Percentiles rank a stretch among this genome's conserved stretches.
phyloP scores from a whole-genome alignment of 371 early-diverging fungal genomes.

The Mucor velutinosus region DNA sequence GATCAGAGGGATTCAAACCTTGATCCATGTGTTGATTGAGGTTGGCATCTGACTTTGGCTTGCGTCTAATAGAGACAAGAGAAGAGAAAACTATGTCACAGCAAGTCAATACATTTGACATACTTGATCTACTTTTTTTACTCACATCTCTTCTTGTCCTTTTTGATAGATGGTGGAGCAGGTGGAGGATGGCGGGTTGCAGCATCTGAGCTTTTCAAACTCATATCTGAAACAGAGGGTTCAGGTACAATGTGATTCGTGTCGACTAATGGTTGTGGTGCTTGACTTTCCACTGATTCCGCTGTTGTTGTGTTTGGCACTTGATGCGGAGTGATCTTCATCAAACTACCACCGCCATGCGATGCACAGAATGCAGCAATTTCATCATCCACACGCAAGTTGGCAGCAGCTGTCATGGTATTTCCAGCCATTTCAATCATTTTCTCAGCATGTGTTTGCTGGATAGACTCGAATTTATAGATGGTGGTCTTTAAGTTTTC shows the following conservation, averaged over 20 bases:
- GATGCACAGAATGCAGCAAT: slow-evolving; percentile 26
- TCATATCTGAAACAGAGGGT: slow-evolving; percentile 20
- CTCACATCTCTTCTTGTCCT: slow-evolving; percentile 7
- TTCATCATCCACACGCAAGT: slow-evolving; percentile 29
- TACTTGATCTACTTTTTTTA: too few species aligned
- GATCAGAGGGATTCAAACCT: neutral
- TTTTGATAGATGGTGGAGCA: neutral
- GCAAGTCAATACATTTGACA: neutral
- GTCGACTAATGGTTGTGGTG: neutral
- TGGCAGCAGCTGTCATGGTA: slow-evolving; percentile 17
- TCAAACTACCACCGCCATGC: neutral
- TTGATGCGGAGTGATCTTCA: neutral
- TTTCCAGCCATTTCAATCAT: slow-evolving; percentile 18
- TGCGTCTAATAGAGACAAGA: slow-evolving; percentile 41
- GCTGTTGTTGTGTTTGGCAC: neutral
- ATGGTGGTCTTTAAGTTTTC: slow-evolving; percentile 39
- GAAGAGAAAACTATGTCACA: slow-evolving; percentile 28
- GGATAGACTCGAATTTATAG: slow-evolving; percentile 48
- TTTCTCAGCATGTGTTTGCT: slow-evolving; percentile 47
- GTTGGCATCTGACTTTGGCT: slow-evolving; percentile 21
- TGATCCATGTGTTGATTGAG: slow-evolving; percentile 3
- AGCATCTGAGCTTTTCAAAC: slow-evolving; percentile 11
- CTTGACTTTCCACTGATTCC: neutral
- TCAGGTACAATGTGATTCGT: slow-evolving; percentile 18
- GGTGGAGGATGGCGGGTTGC: neutral